Evolutionary conservation across 2,329 filamentous ascomycete species (phyloP).

Genomic region (Pseudogymnoascus sp.): DNA sequence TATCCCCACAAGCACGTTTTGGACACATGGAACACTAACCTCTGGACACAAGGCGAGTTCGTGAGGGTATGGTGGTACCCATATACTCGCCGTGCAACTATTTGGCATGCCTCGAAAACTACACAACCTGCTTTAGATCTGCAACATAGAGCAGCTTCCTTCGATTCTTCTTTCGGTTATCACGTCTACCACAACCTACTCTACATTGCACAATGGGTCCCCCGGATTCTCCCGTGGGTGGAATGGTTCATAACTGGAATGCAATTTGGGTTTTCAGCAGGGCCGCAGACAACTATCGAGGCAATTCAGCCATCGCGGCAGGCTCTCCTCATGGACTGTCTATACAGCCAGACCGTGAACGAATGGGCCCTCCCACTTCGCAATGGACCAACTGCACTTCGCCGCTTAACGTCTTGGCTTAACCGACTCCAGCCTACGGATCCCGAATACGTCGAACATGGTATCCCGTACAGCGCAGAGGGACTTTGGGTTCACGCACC

Average conservation of each 20-base stretch:
- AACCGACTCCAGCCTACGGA: slow-evolving; percentile 57
- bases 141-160: slow-evolving; percentile 61
- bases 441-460: slow-evolving; percentile 53
- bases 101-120: slow-evolving; percentile 83
- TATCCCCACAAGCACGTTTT: slow-evolving; percentile 64
- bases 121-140: slow-evolving; percentile 47
- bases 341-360: slow-evolving; percentile 98
- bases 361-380: slow-evolving; percentile 90
- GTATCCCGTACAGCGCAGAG: slow-evolving; percentile 74
- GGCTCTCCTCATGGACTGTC: slow-evolving; percentile 89
- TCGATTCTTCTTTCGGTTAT: slow-evolving; percentile 75
- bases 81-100: slow-evolving; percentile 77
- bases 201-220: slow-evolving; percentile 69
- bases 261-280: slow-evolving; percentile 85
- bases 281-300: slow-evolving; percentile 55
- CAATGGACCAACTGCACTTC: slow-evolving; percentile 80
- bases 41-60: slow-evolving; percentile 84
- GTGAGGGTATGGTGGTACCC: slow-evolving; percentile 97
- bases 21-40: slow-evolving; percentile 59
- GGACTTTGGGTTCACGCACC: slow-evolving; percentile 83
- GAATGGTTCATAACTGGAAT: slow-evolving; percentile 97
- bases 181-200: slow-evolving; percentile 89
- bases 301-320: slow-evolving; percentile 73
- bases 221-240: slow-evolving; percentile 74
- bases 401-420: slow-evolving; percentile 79